phyloP scores from a whole-genome alignment of 345 rosid species.

The Kernera saxatilis region DNA sequence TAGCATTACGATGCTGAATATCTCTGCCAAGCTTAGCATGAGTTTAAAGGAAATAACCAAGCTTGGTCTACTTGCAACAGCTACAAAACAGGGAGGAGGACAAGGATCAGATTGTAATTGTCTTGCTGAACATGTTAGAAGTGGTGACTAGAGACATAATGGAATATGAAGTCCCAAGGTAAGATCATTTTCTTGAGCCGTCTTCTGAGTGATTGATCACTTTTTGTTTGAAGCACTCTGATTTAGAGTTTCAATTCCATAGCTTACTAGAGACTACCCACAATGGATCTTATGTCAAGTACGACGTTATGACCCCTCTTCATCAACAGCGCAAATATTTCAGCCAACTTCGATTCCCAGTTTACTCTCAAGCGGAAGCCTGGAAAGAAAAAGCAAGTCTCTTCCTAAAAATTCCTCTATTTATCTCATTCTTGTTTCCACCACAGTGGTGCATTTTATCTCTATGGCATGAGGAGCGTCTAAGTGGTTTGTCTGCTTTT shows the following conservation, averaged over 20 bases:
- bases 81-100: conserved; percentile 38
- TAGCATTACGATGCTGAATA: neutral
- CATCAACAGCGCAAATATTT: conserved; percentile 42
- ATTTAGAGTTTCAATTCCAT: conserved; percentile 1
- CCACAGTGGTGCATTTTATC: neutral
- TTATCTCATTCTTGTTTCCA: neutral
- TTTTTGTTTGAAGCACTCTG: conserved; percentile 1
- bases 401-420: neutral
- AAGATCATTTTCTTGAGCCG: conserved; percentile 11
- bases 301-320: conserved; percentile 53
- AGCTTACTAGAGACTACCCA: conserved; percentile 47
- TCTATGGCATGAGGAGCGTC: neutral
- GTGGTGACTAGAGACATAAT: conserved; percentile 53
- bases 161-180: conserved; percentile 52
- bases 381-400: conserved; percentile 53
- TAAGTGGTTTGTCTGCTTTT: conserved; percentile 5
- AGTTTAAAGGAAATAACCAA: neutral
- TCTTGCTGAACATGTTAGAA: conserved; percentile 53
- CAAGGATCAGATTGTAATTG: conserved; percentile 46
- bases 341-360: conserved; percentile 42
- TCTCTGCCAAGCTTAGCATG: neutral
- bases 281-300: conserved; percentile 42
- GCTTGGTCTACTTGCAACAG: conserved; percentile 26
- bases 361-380: conserved; percentile 39
- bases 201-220: neutral